Evolutionary conservation across 805 yeast genomes (phyloP).

Genomic region (Yamadazyma insecticola): DNA sequence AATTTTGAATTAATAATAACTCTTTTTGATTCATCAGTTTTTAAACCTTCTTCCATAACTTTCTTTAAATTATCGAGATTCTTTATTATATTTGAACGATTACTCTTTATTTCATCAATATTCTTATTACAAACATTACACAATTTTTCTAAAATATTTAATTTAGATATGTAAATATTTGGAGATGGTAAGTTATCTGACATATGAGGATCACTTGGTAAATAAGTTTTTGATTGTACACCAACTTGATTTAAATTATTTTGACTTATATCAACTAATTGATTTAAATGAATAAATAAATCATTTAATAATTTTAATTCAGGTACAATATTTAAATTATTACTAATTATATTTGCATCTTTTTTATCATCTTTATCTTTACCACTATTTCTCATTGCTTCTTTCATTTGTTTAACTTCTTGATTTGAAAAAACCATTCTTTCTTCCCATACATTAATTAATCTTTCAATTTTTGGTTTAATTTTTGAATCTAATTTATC

Average conservation of each 20-base stretch:
- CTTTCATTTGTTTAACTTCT: slow-evolving; percentile 24
- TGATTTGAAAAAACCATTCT: slow-evolving; percentile 38
- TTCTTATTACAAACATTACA: slow-evolving; percentile 28
- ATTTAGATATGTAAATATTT: slow-evolving; percentile 32
- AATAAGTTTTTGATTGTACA: slow-evolving; percentile 30
- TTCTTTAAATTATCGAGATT: slow-evolving; percentile 20
- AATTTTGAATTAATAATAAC: slow-evolving; percentile 26
- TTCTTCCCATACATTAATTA: slow-evolving; percentile 56
- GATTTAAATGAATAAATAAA: slow-evolving; percentile 22
- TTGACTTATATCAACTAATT: slow-evolving; percentile 22
- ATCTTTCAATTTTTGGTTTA: slow-evolving; percentile 45
- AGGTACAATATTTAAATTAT: slow-evolving; percentile 10
- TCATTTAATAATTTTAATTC: slow-evolving; percentile 31
- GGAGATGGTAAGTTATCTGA: slow-evolving; percentile 38
- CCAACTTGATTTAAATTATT: slow-evolving; percentile 36
- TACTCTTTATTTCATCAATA: slow-evolving; percentile 25
- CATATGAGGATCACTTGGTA: slow-evolving; percentile 30
- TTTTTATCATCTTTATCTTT: too few species aligned
- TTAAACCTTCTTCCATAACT: slow-evolving; percentile 23
- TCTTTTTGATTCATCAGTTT: slow-evolving; percentile 31
- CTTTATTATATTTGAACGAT: slow-evolving; percentile 21
- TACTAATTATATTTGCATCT: too few species aligned
- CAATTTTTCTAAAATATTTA: slow-evolving; percentile 34
- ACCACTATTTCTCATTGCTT: too few species aligned
- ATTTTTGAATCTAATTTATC: slow-evolving; percentile 27